These are phyloP conservation scores for Colletotrichum falcatum DNA, from an alignment of 2,329 filamentous ascomycete species.

Conservation along the genomic window DNA sequence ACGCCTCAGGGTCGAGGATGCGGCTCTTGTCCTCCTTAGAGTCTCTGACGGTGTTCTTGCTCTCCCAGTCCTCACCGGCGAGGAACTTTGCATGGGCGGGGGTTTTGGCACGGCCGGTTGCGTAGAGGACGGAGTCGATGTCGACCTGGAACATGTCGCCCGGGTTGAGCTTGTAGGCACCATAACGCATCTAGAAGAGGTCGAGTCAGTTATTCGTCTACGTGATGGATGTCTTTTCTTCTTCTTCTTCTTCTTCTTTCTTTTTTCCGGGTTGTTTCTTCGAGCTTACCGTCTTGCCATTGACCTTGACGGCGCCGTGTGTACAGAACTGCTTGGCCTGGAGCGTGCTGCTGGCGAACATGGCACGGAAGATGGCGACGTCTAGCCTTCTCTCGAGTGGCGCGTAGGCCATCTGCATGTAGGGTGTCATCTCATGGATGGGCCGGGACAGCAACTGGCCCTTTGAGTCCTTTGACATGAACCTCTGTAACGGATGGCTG, in stretches of 20 bases:
- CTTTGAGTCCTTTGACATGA: not conserved
- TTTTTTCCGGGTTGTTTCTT: no score
- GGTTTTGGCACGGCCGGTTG: slow-evolving; percentile 81
- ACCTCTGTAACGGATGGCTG: not conserved
- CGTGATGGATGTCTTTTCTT: not conserved
- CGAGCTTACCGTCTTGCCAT: slow-evolving; percentile 85
- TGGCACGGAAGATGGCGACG: slow-evolving; percentile 90
- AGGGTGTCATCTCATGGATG: slow-evolving; percentile 74
- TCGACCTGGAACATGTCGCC: slow-evolving; percentile 99
- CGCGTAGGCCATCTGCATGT: slow-evolving; percentile 96
- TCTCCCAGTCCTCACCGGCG: slow-evolving; percentile 44
- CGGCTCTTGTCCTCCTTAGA: slow-evolving; percentile 46
- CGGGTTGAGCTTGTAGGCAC: slow-evolving; percentile 93
- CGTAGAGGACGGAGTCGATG: slow-evolving; percentile 86
- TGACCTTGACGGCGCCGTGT: slow-evolving; percentile 94
- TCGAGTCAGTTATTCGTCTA: not conserved
- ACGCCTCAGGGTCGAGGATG: slow-evolving; percentile 24
- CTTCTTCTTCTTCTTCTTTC: no score
- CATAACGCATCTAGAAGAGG: slow-evolving; percentile 80
- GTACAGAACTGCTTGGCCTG: slow-evolving; percentile 96
- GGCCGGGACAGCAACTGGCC: slow-evolving; percentile 48
- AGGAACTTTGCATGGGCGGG: slow-evolving; percentile 38
- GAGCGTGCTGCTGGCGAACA: slow-evolving; percentile 93
- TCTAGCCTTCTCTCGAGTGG: slow-evolving; percentile 92
- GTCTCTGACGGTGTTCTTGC: slow-evolving; percentile 46